Base-by-base conservation (phyloP, 495 filamentous ascomycete species). In the Neurospora sp. region DNA sequence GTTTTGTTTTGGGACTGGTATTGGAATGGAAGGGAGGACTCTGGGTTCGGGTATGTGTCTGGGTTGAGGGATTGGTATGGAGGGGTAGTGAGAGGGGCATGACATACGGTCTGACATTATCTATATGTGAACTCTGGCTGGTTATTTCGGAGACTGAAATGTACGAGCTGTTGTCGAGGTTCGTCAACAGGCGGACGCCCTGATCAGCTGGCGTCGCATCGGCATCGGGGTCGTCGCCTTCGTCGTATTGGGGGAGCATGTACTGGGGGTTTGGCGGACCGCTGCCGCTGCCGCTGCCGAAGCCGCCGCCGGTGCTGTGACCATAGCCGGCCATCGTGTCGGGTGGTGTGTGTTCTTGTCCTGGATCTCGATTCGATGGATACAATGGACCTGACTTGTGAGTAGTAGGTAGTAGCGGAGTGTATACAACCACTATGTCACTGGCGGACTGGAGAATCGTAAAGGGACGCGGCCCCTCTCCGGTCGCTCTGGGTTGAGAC, bases 151-250 rank as follows among this genome's bases (percentile, higher is more conserved):
- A 66, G 1, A 66, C 53, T 8, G 53, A 66, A 0, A 66, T 18
- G 6, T 66, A 66, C 22, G 53, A 66, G 53, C 53, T 66, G 53
- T 66, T 66, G 53, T 66, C 53, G 22, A 66, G 53, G 27, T 66
- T 66, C 39, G 85, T 88, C 77, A 88, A 77, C 75, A 88, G 78
- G 61, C 87, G 82, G n/a, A 87, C 81, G 70, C 79, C 79, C 74
- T 80, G 82, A 73, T 76, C 75, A 37, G 53, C 2, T 16, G 70
- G 77, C 76, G 68, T 76, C 40, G 76, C 79, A 73, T 81, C 7
- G 81, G 77, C 10, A 82, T 84, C 37, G 81, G 53, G 76, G 72
- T 82, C 79, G 72, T 85, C 79, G 27, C 84, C 80, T 18, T 87
- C 86, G 75, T 82, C 82, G 74, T 87, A 88, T 53, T 79, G 76